These are phyloP conservation scores for Fomitopsis betulina DNA, from an alignment of 1,284 basidiomycete species.

Conservation along the genomic window DNA sequence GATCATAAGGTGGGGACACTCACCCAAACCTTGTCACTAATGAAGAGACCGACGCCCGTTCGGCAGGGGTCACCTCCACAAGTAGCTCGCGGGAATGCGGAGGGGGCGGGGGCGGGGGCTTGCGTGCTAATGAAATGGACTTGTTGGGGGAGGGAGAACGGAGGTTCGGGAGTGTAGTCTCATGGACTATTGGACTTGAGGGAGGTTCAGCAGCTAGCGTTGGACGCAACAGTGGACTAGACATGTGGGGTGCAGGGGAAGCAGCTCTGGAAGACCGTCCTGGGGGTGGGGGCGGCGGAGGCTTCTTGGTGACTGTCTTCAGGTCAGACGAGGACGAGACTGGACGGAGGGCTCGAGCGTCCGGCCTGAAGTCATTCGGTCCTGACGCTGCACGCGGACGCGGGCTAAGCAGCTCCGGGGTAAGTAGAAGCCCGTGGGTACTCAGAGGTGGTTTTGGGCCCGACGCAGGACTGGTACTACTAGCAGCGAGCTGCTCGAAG, in stretches of 20 bases:
- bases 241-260: constrained; percentile 36
- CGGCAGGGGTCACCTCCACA: not conserved
- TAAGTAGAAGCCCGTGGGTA: constrained; percentile 21
- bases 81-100: constrained; percentile 11
- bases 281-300: constrained; percentile 61
- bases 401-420: constrained; percentile 30
- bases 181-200: constrained; percentile 10
- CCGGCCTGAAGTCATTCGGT: constrained; percentile 21
- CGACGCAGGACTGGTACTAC: constrained; percentile 13
- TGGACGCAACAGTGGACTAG: constrained; percentile 41
- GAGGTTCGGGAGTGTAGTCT: not conserved
- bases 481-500: constrained; percentile 56
- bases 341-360: constrained; percentile 30
- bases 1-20: constrained; percentile 25
- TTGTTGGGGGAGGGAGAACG: constrained; percentile 18
- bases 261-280: constrained; percentile 39
- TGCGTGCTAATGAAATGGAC: constrained; percentile 20
- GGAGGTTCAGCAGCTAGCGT: constrained; percentile 37
- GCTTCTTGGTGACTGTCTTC: constrained; percentile 36
- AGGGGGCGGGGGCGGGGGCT: constrained; percentile 26
- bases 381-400: constrained; percentile 37
- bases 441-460: constrained; percentile 14
- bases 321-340: constrained; percentile 53
- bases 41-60: constrained; percentile 32
- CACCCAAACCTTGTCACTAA: constrained; percentile 49